Conservation (phyloP, 2,329 filamentous ascomycete species). For the Sphaerostilbella broomeana region DNA sequence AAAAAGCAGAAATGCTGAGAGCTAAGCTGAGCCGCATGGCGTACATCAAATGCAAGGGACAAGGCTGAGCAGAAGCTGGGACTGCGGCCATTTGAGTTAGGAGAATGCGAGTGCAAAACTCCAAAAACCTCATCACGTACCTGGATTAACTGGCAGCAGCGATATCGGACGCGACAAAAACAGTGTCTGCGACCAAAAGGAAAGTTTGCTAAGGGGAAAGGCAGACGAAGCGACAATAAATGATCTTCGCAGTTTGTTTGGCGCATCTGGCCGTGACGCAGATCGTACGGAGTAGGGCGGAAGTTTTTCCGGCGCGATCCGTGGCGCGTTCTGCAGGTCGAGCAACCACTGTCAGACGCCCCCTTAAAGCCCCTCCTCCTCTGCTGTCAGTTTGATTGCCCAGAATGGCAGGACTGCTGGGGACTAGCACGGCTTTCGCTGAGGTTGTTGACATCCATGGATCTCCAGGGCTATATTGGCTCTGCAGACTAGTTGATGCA, state of each 20-base stretch:
- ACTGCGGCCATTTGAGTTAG: too few species aligned
- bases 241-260: not conserved
- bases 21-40: slow-evolving; percentile 7
- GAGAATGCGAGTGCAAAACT: too few species aligned
- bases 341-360: not conserved
- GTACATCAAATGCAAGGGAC: too few species aligned
- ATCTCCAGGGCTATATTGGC: too few species aligned
- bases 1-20: too few species aligned
- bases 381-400: not conserved
- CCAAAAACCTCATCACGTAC: too few species aligned
- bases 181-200: slow-evolving; percentile 6
- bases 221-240: not conserved
- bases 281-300: too few species aligned
- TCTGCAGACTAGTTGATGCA: too few species aligned
- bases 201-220: slow-evolving; percentile 1
- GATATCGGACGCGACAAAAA: slow-evolving; percentile 14
- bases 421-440: too few species aligned
- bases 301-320: slow-evolving; percentile 13
- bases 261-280: slow-evolving; percentile 4
- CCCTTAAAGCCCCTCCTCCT: not conserved
- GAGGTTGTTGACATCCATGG: too few species aligned
- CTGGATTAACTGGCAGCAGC: slow-evolving; percentile 11
- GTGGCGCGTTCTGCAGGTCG: slow-evolving; percentile 2
- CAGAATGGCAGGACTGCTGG: not conserved
- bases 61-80: too few species aligned